These are phyloP conservation scores for Lachnellula arida DNA, from an alignment of 2,329 filamentous ascomycete species.

Conservation along the genomic window DNA sequence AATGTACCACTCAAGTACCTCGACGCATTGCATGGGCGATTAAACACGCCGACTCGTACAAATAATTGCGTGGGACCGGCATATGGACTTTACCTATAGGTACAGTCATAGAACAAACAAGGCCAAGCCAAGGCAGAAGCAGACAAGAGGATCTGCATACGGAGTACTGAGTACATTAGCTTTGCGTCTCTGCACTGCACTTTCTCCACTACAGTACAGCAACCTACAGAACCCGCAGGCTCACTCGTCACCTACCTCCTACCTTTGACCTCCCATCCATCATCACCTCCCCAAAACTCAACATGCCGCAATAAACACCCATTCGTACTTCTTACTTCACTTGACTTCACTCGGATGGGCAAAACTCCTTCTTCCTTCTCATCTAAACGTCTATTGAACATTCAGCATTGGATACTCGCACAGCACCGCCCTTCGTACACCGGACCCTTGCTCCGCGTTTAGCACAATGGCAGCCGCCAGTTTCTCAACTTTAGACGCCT, in stretches of 20 bases:
- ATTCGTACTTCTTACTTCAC: too few relatives aligned
- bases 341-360: background rate
- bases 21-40: background rate
- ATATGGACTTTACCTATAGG: background rate
- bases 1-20: background rate
- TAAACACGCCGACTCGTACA: background rate
- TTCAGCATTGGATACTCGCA: background rate
- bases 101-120: background rate
- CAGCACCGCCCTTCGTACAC: background rate
- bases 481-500: conserved; percentile 44
- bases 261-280: too few relatives aligned
- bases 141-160: too few relatives aligned
- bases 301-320: too few relatives aligned
- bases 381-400: background rate
- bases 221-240: too few relatives aligned
- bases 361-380: background rate
- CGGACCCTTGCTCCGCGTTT: background rate
- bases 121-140: too few relatives aligned
- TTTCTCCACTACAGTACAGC: too few relatives aligned
- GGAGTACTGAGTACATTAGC: too few relatives aligned
- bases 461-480: conserved; percentile 1
- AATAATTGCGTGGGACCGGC: background rate
- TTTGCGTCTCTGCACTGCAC: too few relatives aligned
- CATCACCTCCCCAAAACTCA: too few relatives aligned
- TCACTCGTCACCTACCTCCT: too few relatives aligned